phyloP scores from a whole-genome alignment of 495 filamentous ascomycete species.

The Xylaria castorea region DNA sequence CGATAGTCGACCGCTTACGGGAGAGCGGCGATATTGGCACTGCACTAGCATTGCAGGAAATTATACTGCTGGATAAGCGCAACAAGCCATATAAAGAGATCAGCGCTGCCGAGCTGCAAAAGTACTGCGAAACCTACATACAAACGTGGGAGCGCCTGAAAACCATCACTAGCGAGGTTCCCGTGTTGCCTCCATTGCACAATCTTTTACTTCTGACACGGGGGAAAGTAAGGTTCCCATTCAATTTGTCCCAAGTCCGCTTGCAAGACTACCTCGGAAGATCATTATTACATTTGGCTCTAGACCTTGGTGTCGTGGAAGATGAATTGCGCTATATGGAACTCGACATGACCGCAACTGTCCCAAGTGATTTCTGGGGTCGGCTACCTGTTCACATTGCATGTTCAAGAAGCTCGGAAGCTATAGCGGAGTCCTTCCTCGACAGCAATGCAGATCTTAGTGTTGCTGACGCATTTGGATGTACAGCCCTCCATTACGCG shows the following conservation, averaged over 20 bases:
- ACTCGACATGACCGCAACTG: too few species aligned
- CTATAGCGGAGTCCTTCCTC: background rate
- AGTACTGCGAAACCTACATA: background rate
- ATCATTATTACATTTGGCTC: slow-evolving; percentile 5
- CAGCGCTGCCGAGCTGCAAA: background rate
- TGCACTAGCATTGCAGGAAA: slow-evolving; percentile 10
- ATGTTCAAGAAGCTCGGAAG: background rate
- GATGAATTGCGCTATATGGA: background rate
- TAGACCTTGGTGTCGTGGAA: background rate
- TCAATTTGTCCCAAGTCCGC: too few species aligned
- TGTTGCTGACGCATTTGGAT: background rate
- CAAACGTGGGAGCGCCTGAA: background rate
- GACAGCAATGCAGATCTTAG: background rate
- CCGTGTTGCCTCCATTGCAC: slow-evolving; percentile 1
- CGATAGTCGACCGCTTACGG: background rate
- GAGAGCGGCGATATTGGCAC: background rate
- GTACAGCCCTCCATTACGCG: slow-evolving; percentile 3
- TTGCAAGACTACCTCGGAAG: background rate
- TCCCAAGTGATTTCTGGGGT: background rate
- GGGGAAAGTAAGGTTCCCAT: background rate
- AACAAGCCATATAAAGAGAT: too few species aligned
- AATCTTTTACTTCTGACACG: background rate
- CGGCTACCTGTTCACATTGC: slow-evolving; percentile 10
- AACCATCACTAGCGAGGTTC: background rate
- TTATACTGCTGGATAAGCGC: background rate